Base-by-base conservation (phyloP, 495 filamentous ascomycete species). In the Talaromyces trachyspermus region DNA sequence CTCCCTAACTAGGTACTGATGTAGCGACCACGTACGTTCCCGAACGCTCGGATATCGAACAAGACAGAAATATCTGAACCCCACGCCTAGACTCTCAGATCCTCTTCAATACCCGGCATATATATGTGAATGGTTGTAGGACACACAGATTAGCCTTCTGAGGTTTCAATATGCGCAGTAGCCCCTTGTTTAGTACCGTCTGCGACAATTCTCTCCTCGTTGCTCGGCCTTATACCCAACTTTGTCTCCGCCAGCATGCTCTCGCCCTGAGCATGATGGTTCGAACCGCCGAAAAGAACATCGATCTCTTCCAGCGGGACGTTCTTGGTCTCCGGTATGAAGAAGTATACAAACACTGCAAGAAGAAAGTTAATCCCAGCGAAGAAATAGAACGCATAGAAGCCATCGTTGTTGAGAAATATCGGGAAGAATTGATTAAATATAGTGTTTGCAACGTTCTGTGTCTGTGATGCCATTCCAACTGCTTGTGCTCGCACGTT, bases 321-420 rank as follows among this genome's bases (percentile, higher is more conserved):
- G 33, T 82, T 63, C 67, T 86, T 87, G 2, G 83, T 88, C 68
- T 88, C 84, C 0, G 83, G 84, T 25, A 89, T 76, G 48, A 82
- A 80, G 66, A 84, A 86, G 68, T 68, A 87, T 32, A 88, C 76
- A 50, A 88, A 90, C n/a, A 69, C 65, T 1, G 81, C 81, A 19
- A 80, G 67, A n/a, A 78, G 46, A 49, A 78, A 61, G 52, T 82
- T 80, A 39, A 75, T 70, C 9, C 70, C 68, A 0, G 67, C 71
- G 49, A 76, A 74, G 55, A 76, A 64, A 56, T 74, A 74, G 50
- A 74, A 76, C 0, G 68, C 67, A 49, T 70, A 72, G 54, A 81
- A 73, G 18, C 77, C 77, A 30, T 65, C 59, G 56, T 80, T 75
- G 22, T 72, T 61, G 20, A 80, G 68, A 65, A 84, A 84, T 19